These are phyloP conservation scores for Mycena crocata DNA, from an alignment of 768 basidiomycete genomes.

Conservation along the genomic window DNA sequence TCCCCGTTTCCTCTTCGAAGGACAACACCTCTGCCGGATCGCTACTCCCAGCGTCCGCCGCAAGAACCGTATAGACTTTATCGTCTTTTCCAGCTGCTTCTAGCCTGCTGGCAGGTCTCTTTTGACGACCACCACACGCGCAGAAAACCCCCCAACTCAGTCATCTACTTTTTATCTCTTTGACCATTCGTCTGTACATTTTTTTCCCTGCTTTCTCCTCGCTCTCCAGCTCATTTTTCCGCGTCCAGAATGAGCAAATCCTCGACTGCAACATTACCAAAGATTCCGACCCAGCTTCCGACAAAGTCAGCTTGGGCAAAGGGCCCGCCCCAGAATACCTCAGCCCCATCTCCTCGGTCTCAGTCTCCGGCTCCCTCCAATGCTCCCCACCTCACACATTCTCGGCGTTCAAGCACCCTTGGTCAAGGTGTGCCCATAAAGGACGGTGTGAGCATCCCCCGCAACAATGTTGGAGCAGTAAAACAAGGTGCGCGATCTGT, in stretches of 20 bases:
- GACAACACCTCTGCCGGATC: slow-evolving; percentile 39
- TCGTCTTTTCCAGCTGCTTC: slow-evolving; percentile 64
- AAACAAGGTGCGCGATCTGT: slow-evolving; percentile 69
- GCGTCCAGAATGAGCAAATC: slow-evolving; percentile 91
- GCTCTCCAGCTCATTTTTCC: slow-evolving; percentile 26
- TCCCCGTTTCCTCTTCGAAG: slow-evolving; percentile 9
- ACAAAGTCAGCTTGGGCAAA: slow-evolving; percentile 91
- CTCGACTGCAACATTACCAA: slow-evolving; percentile 77
- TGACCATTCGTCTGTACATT: slow-evolving; percentile 56
- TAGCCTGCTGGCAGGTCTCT: slow-evolving; percentile 94
- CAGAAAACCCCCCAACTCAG: slow-evolving; percentile 62
- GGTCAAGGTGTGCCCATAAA: slow-evolving; percentile 77
- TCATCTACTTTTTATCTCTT: slow-evolving; percentile 55
- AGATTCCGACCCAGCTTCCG: slow-evolving; percentile 80
- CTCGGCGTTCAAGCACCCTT: slow-evolving; percentile 82
- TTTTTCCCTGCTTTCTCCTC: slow-evolving; percentile 24
- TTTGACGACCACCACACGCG: slow-evolving; percentile 85
- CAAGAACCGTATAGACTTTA: slow-evolving; percentile 53
- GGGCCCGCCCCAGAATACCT: slow-evolving; percentile 81
- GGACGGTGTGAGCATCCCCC: slow-evolving; percentile 82
- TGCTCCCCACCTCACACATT: slow-evolving; percentile 68
- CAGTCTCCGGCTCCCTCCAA: slow-evolving; percentile 74
- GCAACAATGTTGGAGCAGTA: slow-evolving; percentile 71
- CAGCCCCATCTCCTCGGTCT: slow-evolving; percentile 74
- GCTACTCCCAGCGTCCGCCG: slow-evolving; percentile 52